A percentile compares a stretch with the other conserved stretches of the same genome.
These are phyloP conservation scores for Pseudogymnoascus sp. DNA, from an alignment of 2,329 filamentous ascomycete species.

Conservation along the genomic window DNA sequence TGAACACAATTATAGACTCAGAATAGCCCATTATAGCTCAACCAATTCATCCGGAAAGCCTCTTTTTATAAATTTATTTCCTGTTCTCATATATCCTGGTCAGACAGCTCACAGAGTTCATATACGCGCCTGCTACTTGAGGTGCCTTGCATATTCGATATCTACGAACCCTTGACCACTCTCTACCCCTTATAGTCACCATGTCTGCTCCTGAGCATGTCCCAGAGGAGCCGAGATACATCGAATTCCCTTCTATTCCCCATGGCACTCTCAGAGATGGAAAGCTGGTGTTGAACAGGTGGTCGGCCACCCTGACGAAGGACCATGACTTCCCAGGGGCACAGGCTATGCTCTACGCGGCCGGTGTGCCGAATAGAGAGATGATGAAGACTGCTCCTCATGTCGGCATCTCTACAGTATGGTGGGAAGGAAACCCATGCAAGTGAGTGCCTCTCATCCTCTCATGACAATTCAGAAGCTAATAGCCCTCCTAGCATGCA, in stretches of 20 bases:
- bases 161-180: neutral
- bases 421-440: conserved; percentile 98
- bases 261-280: conserved; percentile 37
- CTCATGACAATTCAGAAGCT: conserved; percentile 10
- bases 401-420: conserved; percentile 82
- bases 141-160: neutral
- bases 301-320: conserved; percentile 72
- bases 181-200: neutral
- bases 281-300: conserved; percentile 67
- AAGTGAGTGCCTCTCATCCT: conserved; percentile 50
- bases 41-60: neutral
- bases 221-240: conserved; percentile 24
- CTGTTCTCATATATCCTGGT: neutral
- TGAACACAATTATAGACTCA: neutral
- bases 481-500: conserved; percentile 36
- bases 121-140: neutral
- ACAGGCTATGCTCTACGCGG: conserved; percentile 92
- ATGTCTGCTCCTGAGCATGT: conserved; percentile 11
- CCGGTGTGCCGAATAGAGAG: conserved; percentile 73
- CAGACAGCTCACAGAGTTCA: neutral
- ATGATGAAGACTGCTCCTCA: conserved; percentile 88
- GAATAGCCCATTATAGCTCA: neutral
- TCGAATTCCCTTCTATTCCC: conserved; percentile 25
- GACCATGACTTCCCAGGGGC: conserved; percentile 88
- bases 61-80: neutral